A percentile compares a stretch with the other conserved stretches of the same genome.
phyloP scores from a whole-genome alignment of 192 early-diverging fungal genomes.

The Jimgerdemannia lactiflua region DNA sequence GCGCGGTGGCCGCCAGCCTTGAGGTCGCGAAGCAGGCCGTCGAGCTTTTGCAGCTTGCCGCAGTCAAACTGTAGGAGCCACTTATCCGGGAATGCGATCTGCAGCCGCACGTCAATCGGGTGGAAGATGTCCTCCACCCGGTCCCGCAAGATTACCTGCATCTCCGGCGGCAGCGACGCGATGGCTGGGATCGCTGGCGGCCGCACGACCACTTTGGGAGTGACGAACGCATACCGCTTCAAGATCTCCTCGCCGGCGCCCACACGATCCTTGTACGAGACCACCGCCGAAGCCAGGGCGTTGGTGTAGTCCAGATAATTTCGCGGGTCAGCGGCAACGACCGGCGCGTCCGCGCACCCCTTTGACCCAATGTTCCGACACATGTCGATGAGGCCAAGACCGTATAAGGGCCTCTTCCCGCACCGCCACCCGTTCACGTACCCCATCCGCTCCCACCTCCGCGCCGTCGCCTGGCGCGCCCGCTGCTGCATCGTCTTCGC shows the following conservation, averaged over 20 bases:
- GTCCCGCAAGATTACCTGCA: constrained; percentile 10
- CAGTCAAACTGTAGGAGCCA: constrained; percentile 83
- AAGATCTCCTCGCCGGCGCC: constrained; percentile 36
- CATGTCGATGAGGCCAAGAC: constrained; percentile 32
- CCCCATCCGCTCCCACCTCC: constrained; percentile 39
- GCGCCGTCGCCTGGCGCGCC: constrained; percentile 7
- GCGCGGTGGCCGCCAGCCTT: constrained; percentile 59
- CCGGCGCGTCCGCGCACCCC: constrained; percentile 3
- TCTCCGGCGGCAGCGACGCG: constrained; percentile 16
- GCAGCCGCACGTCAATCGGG: constrained; percentile 55
- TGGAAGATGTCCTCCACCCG: constrained; percentile 54
- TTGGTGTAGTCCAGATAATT: constrained; percentile 29
- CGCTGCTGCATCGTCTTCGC: constrained; percentile 29
- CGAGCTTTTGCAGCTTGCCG: constrained; percentile 68
- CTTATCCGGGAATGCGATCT: constrained; percentile 84
- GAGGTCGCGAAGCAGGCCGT: constrained; percentile 47
- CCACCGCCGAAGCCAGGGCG: constrained; percentile 26
- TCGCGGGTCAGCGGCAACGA: constrained; percentile 28
- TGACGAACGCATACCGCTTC: constrained; percentile 58
- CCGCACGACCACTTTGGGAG: constrained; percentile 45
- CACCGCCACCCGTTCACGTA: constrained; percentile 45
- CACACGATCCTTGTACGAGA: constrained; percentile 35
- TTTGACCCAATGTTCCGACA: constrained; percentile 17
- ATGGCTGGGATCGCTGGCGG: not conserved
- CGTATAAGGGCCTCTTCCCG: constrained; percentile 34